A percentile compares a stretch with the other conserved stretches of the same genome.
These are phyloP conservation scores for Coemansia sp. DNA, from an alignment of 192 early-diverging fungal genomes.

Conservation along the genomic window DNA sequence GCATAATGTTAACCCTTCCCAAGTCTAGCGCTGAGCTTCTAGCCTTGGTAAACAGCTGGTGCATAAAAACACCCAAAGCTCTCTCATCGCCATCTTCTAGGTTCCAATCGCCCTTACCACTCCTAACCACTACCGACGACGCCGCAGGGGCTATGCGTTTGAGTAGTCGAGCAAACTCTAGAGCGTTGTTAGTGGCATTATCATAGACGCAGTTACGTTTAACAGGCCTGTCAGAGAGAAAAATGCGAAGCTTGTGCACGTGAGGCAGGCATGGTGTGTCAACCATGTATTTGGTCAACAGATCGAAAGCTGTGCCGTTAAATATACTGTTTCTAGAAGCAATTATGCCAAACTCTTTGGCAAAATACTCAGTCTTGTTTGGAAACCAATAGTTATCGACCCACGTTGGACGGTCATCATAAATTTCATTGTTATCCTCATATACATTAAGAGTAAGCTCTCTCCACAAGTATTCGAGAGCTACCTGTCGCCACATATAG, in stretches of 20 bases:
- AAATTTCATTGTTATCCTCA: neutral
- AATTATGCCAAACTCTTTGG: neutral
- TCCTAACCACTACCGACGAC: neutral
- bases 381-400: neutral
- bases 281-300: neutral
- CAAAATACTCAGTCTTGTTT: neutral
- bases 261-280: neutral
- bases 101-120: neutral
- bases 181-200: neutral
- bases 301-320: neutral
- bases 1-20: neutral
- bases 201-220: neutral
- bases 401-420: neutral
- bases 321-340: neutral
- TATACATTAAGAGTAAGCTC: neutral
- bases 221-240: neutral
- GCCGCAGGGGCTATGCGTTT: neutral
- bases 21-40: neutral
- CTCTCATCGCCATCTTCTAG: neutral
- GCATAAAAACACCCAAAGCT: neutral
- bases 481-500: neutral
- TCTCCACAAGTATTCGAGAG: neutral
- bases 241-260: neutral
- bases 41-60: neutral
- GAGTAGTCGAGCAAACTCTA: neutral